Conservation (phyloP, 176 grass and related monocot genomes). For the Triticum timopheevii region DNA sequence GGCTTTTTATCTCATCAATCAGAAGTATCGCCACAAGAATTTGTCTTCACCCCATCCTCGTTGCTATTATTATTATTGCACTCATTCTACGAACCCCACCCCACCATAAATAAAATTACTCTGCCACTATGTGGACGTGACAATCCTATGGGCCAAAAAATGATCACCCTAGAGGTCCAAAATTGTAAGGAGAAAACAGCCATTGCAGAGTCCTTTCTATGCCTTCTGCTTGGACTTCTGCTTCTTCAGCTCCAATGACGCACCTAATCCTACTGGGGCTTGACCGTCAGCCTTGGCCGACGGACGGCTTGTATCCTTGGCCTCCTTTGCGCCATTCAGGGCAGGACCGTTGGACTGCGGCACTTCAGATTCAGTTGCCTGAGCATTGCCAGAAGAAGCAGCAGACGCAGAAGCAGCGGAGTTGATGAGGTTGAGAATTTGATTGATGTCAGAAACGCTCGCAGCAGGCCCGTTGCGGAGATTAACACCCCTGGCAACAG, state of each 20-base stretch:
- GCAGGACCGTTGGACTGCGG: conserved; percentile 25
- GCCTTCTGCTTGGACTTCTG: conserved; percentile 68
- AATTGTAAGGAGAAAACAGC: conserved; percentile 14
- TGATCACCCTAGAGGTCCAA: conserved; percentile 37
- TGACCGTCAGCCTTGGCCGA: conserved; percentile 17
- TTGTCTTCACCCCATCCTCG: conserved; percentile 18
- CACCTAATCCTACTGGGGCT: conserved; percentile 76
- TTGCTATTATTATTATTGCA: conserved; percentile 37
- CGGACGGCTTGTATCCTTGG: conserved; percentile 24
- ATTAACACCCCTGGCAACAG: conserved; percentile 71
- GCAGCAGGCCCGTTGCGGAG: conserved; percentile 50
- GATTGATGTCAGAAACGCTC: conserved; percentile 35
- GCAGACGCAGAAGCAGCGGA: conserved; percentile 4
- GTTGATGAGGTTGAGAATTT: conserved; percentile 75
- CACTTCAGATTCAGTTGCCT: conserved; percentile 19
- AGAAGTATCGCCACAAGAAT: conserved; percentile 14
- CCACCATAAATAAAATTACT: conserved; percentile 33
- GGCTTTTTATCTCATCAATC: conserved; percentile 37
- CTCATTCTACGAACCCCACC: conserved; percentile 13
- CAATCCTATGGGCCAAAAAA: conserved; percentile 40
- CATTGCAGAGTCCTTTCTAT: background rate
- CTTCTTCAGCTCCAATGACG: conserved; percentile 78
- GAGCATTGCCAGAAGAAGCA: conserved; percentile 18
- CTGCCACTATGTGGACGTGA: conserved; percentile 28
- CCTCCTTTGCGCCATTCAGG: conserved; percentile 26